Percentiles rank a stretch among this genome's conserved stretches.
Evolutionary conservation across 1,284 basidiomycete genomes (phyloP).

Genomic region (Cystobasidium sp.): DNA sequence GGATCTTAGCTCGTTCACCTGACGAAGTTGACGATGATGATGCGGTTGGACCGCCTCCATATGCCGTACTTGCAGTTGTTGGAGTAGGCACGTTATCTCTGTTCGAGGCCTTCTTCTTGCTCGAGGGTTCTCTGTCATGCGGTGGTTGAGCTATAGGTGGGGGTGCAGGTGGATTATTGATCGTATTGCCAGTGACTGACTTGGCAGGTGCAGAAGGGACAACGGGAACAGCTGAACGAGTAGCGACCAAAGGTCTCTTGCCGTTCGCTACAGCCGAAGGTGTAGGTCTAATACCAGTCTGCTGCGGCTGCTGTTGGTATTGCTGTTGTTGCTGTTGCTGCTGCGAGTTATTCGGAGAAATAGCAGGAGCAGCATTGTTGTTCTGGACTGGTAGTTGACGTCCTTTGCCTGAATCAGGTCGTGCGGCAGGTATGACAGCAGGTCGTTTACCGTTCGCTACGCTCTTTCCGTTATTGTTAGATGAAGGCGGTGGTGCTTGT

Average conservation of each 20-base stretch:
- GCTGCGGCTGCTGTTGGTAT: conserved; percentile 14
- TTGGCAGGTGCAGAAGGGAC: conserved; percentile 45
- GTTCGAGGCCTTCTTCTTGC: conserved; percentile 20
- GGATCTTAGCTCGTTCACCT: conserved; percentile 94
- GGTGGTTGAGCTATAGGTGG: conserved; percentile 33
- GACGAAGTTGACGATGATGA: conserved; percentile 17
- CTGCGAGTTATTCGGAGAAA: neutral
- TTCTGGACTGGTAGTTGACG: conserved; percentile 18
- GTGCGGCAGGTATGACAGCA: conserved; percentile 9
- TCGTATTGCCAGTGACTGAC: conserved; percentile 41
- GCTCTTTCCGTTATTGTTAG: conserved; percentile 7
- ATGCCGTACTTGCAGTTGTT: conserved; percentile 26
- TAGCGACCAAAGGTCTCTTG: conserved; percentile 34
- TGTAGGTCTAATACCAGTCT: conserved; percentile 14
- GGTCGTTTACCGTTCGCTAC: conserved; percentile 30
- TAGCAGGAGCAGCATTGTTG: conserved; percentile 2
- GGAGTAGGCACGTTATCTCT: conserved; percentile 12
- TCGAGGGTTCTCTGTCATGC: conserved; percentile 19
- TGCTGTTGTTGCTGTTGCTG: conserved; percentile 26
- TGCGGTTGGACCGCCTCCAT: conserved; percentile 36
- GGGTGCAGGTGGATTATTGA: conserved; percentile 40
- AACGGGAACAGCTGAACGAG: conserved; percentile 45
- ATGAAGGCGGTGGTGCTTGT: neutral
- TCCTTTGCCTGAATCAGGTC: conserved; percentile 26
- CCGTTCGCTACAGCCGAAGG: conserved; percentile 30